A percentile compares a stretch with the other conserved stretches of the same genome.
Conservation (phyloP, 108 stramenopile genomes). For the Skeletonema potamos region DNA sequence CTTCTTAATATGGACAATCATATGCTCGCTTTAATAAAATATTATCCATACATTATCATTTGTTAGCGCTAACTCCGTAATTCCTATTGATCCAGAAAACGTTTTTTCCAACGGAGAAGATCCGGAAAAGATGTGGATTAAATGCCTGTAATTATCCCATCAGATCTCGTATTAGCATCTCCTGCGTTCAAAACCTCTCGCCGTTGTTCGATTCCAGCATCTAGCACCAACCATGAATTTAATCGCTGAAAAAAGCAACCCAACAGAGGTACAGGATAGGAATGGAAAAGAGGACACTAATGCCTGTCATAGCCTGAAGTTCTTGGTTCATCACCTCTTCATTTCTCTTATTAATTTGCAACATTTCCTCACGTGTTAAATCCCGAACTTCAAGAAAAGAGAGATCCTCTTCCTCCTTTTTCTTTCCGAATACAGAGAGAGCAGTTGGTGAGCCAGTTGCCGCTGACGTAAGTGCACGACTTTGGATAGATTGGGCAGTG, state of each 20-base stretch:
- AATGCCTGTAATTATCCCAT: not conserved
- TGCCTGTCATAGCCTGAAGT: conserved; percentile 72
- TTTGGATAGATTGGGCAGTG: conserved; percentile 30
- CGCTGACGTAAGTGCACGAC: conserved; percentile 6
- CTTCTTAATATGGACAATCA: not conserved
- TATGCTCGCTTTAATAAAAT: not conserved
- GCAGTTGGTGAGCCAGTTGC: conserved; percentile 4
- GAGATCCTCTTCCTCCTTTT: conserved; percentile 73
- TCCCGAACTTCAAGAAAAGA: conserved; percentile 74
- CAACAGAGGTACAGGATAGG: conserved; percentile 88
- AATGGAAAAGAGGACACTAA: conserved; percentile 68
- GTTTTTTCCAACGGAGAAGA: not conserved
- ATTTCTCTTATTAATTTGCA: conserved; percentile 63
- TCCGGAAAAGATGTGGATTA: not conserved
- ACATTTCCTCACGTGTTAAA: conserved; percentile 85
- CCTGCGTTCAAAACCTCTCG: too few species aligned
- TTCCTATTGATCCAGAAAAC: not conserved
- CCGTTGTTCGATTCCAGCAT: too few species aligned
- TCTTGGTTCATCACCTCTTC: conserved; percentile 86
- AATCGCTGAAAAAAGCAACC: conserved; percentile 87
- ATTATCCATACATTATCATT: not conserved
- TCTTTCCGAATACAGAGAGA: conserved; percentile 48
- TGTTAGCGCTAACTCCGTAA: not conserved
- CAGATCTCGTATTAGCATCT: not conserved
- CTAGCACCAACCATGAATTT: not conserved